Evolutionary conservation across 495 filamentous ascomycete species (phyloP).

Genomic region (Oidiodendron maius): DNA sequence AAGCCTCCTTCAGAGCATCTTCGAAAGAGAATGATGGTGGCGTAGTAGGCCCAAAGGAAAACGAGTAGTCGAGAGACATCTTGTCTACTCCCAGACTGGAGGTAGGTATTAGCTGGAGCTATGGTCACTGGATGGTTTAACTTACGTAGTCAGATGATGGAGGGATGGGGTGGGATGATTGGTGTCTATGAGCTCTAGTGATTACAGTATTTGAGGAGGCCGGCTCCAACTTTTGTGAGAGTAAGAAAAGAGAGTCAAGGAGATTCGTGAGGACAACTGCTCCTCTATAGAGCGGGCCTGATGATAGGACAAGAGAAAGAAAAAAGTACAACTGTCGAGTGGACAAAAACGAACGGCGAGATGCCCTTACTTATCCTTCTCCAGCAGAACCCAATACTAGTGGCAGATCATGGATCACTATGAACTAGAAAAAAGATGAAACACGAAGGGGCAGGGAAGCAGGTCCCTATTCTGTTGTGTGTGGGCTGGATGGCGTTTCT

Average conservation of each 20-base stretch:
- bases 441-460: slow-evolving; percentile 31
- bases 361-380: slow-evolving; percentile 23
- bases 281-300: slow-evolving; percentile 22
- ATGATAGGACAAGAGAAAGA: slow-evolving; percentile 14
- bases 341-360: slow-evolving; percentile 21
- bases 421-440: slow-evolving; percentile 34
- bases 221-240: slow-evolving; percentile 30
- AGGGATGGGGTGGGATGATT: slow-evolving; percentile 1
- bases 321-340: slow-evolving; percentile 15
- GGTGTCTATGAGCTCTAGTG: slow-evolving; percentile 22
- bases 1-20: slow-evolving; percentile 37
- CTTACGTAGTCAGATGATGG: slow-evolving; percentile 18
- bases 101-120: slow-evolving; percentile 9
- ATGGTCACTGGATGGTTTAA: slow-evolving; percentile 6
- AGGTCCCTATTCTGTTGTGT: slow-evolving; percentile 12
- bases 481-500: slow-evolving; percentile 19
- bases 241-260: slow-evolving; percentile 20
- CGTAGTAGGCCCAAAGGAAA: slow-evolving; percentile 46
- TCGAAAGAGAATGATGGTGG: slow-evolving; percentile 25
- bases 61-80: slow-evolving; percentile 54
- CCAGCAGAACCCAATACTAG: slow-evolving; percentile 29
- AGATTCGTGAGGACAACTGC: slow-evolving; percentile 29
- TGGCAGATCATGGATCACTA: slow-evolving; percentile 14
- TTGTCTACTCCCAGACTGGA: slow-evolving; percentile 26
- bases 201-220: slow-evolving; percentile 28